Conservation (phyloP, 768 basidiomycete genomes). For the Lyophyllum shimeji region DNA sequence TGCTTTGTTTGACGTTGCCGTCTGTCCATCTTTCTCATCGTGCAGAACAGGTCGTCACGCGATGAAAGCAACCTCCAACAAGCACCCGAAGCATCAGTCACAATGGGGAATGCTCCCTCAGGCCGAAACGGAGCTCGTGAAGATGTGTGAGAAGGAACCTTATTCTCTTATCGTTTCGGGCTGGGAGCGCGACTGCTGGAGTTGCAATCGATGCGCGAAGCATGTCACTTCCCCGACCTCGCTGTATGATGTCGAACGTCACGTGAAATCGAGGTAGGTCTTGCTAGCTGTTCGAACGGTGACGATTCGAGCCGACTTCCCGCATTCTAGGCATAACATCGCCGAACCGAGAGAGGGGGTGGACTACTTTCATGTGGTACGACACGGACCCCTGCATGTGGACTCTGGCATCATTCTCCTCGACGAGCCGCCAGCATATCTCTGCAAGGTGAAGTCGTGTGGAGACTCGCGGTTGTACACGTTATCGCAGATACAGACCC, state of each 20-base stretch:
- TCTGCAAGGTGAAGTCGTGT: neutral
- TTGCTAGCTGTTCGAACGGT: neutral
- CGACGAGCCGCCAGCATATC: neutral
- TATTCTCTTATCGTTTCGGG: neutral
- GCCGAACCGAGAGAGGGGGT: neutral
- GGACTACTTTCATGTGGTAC: neutral
- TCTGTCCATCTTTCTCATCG: neutral
- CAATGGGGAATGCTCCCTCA: neutral
- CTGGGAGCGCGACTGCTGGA: neutral
- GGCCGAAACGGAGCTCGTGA: neutral
- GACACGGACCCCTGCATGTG: neutral
- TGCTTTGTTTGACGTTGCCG: neutral
- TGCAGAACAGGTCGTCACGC: neutral
- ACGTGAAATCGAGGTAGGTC: neutral
- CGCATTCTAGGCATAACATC: neutral
- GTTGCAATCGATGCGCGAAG: neutral
- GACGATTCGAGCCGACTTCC: neutral
- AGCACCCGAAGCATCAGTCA: neutral
- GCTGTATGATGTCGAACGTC: neutral
- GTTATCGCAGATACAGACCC: too few species aligned
- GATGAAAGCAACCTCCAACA: neutral
- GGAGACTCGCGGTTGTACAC: neutral
- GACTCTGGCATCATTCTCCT: neutral
- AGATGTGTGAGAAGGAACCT: neutral
- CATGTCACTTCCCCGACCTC: neutral